Conservation (phyloP, 495 filamentous ascomycete genomes). For the Penicillium salamii region DNA sequence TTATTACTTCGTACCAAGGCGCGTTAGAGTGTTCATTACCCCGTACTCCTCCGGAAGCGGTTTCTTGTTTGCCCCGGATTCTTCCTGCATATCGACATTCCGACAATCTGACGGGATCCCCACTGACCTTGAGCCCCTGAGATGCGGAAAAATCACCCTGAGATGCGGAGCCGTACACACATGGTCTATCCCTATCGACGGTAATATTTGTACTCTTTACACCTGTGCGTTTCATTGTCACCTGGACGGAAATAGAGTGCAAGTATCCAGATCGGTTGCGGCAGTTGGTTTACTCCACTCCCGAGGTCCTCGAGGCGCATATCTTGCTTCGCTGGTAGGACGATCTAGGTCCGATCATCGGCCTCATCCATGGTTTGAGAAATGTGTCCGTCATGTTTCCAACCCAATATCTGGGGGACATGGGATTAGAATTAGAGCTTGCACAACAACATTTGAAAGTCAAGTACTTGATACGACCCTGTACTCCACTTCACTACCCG, state of each 20-base stretch:
- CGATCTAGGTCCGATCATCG: conserved; percentile 1
- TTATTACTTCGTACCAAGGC: background rate
- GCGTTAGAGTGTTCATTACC: no score
- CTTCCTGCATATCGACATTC: background rate
- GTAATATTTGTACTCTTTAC: no score
- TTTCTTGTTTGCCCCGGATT: background rate
- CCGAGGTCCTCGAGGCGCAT: background rate
- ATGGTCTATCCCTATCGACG: no score
- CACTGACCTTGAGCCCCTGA: no score
- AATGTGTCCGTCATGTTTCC: background rate
- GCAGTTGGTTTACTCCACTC: background rate
- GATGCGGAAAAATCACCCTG: background rate
- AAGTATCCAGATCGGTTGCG: background rate
- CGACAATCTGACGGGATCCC: conserved; percentile 3
- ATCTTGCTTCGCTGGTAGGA: background rate
- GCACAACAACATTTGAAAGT: background rate
- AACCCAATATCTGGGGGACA: background rate
- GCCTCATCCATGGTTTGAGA: background rate
- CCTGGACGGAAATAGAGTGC: background rate
- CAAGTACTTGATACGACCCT: background rate
- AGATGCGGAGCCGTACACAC: no score
- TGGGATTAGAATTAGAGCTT: background rate
- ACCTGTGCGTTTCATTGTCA: no score
- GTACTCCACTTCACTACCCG: no score
- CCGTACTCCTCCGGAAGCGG: background rate